Conservation (phyloP, 1,139 yeast species). For the Scheffersomyces segobiensis region DNA sequence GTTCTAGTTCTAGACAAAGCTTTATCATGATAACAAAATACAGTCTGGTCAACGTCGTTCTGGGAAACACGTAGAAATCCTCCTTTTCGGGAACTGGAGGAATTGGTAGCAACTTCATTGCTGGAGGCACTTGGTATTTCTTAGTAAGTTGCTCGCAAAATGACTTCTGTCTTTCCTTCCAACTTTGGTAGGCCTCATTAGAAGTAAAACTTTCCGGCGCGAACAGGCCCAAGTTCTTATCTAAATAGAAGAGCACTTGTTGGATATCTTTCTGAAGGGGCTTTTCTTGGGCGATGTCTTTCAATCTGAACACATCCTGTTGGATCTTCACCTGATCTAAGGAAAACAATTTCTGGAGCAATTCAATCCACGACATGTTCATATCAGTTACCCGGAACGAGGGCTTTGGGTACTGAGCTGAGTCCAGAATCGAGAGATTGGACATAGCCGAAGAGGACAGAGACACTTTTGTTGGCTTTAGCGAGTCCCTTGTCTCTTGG, state of each 20-base stretch:
- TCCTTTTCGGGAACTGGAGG: conserved; percentile 35
- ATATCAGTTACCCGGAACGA: conserved; percentile 52
- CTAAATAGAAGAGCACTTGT: conserved; percentile 37
- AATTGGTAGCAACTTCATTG: conserved; percentile 29
- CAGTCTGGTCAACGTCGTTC: conserved; percentile 27
- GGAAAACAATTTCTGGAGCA: conserved; percentile 42
- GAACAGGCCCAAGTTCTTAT: conserved; percentile 42
- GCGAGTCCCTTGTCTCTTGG: conserved; percentile 40
- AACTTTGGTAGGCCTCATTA: conserved; percentile 40
- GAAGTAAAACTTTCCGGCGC: conserved; percentile 43
- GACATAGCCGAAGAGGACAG: conserved; percentile 9
- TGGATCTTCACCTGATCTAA: conserved; percentile 46
- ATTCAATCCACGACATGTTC: conserved; percentile 37
- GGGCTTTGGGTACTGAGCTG: conserved; percentile 37
- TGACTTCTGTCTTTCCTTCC: conserved; percentile 52
- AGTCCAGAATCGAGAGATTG: conserved; percentile 4
- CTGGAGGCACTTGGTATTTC: conserved; percentile 41
- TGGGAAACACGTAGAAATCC: conserved; percentile 46
- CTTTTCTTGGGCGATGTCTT: conserved; percentile 44
- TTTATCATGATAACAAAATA: conserved; percentile 30
- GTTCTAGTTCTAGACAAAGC: conserved; percentile 29
- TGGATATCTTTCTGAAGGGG: conserved; percentile 47
- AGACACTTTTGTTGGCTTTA: conserved; percentile 26
- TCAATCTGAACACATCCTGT: conserved; percentile 46
- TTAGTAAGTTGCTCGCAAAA: conserved; percentile 37